These are phyloP conservation scores for Globisporangium takayamanum DNA, from an alignment of 352 stramenopile species.

Conservation along the genomic window DNA sequence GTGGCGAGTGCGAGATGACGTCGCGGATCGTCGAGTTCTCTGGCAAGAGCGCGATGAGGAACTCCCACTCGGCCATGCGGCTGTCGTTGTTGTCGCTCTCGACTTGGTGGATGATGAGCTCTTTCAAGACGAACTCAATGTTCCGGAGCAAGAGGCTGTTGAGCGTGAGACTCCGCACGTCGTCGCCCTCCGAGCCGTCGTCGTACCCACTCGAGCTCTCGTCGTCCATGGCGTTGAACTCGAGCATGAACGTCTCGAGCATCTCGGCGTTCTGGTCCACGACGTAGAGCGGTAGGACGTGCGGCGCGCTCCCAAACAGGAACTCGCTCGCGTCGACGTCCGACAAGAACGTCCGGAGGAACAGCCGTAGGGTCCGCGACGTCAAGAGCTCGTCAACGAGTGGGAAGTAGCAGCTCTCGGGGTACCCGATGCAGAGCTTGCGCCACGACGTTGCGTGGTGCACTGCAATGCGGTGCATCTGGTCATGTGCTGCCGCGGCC, in stretches of 20 bases:
- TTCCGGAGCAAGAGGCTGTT: slow-evolving; percentile 37
- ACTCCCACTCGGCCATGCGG: slow-evolving; percentile 56
- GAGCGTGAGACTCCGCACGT: slow-evolving; percentile 22
- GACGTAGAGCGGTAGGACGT: slow-evolving; percentile 58
- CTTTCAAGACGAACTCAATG: slow-evolving; percentile 50
- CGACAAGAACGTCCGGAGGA: slow-evolving; percentile 53
- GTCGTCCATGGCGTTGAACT: slow-evolving; percentile 23
- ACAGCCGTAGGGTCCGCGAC: slow-evolving; percentile 30
- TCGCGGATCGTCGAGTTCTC: slow-evolving; percentile 55
- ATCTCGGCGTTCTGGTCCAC: slow-evolving; percentile 50
- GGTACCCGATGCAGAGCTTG: slow-evolving; percentile 43
- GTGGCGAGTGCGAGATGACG: slow-evolving; percentile 40
- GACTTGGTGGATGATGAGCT: slow-evolving; percentile 61
- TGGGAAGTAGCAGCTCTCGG: slow-evolving; percentile 44
- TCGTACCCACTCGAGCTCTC: slow-evolving; percentile 18
- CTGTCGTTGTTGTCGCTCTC: slow-evolving; percentile 42
- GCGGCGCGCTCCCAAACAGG: slow-evolving; percentile 36
- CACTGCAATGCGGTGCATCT: slow-evolving; percentile 42
- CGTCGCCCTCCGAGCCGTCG: slow-evolving; percentile 16
- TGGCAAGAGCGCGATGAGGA: slow-evolving; percentile 60
- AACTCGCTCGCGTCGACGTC: slow-evolving; percentile 38
- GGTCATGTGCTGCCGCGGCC: slow-evolving; percentile 29
- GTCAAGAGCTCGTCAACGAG: slow-evolving; percentile 52
- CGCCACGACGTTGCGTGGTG: slow-evolving; percentile 47
- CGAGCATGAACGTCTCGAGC: slow-evolving; percentile 34